Evolutionary conservation across 768 basidiomycete species (phyloP).

Genomic region (Paxillus ammoniavirescens): DNA sequence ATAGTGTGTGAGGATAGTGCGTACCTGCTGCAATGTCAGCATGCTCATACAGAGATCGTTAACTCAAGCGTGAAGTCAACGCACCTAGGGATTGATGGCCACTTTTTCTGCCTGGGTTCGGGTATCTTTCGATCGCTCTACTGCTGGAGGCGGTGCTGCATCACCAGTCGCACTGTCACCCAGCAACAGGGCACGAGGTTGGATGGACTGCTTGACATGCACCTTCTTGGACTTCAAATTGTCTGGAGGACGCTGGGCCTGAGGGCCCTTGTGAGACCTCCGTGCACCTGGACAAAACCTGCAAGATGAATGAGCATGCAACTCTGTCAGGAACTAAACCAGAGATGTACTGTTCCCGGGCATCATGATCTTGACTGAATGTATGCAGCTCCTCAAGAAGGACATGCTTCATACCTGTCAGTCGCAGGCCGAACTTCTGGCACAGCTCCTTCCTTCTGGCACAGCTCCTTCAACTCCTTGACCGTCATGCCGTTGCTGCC

Average conservation of each 20-base stretch:
- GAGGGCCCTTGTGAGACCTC: slow-evolving; percentile 1
- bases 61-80: background rate
- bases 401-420: background rate
- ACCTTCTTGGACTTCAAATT: background rate
- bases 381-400: background rate
- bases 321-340: no score
- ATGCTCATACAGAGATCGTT: no score
- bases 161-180: background rate
- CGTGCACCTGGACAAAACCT: background rate
- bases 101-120: background rate
- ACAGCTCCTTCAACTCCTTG: background rate
- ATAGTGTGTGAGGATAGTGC: no score
- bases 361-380: background rate
- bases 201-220: background rate
- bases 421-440: background rate
- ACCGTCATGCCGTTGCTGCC: background rate
- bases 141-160: no score
- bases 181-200: background rate
- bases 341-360: background rate
- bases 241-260: background rate
- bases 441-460: no score
- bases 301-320: background rate
- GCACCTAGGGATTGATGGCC: background rate
- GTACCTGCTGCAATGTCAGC: no score
- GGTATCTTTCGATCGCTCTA: background rate